Evolutionary conservation across 768 basidiomycete species (phyloP), one percentile per base, ranked within the genome.

Genomic region (Termitomyces sp.): DNA sequence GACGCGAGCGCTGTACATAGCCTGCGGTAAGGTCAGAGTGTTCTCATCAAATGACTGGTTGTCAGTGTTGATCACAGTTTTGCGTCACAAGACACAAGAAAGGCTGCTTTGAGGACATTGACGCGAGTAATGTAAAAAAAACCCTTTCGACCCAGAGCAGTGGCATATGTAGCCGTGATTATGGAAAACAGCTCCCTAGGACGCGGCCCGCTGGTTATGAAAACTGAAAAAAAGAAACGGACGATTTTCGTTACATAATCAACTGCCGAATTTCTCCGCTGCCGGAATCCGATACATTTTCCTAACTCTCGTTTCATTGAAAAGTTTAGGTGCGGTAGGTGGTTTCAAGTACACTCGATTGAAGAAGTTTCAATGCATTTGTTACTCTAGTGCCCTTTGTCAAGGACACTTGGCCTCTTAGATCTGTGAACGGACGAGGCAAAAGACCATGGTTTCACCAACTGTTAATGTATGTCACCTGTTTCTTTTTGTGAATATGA

Each of bases 381-480:
- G 0, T 29, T 53, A 12, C 7, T 53, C 2, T 24, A 63, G 59
- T 51, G 45, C 48, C 33, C 45, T 34, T 51, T 59, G 26, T 52
- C 54, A 60, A 65, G 67, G 65, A 56, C 64, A 56, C 59, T 58
- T 64, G 65, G 55, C 60, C 65, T 58, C 68, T 63, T 63, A 65
- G 59, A 68, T 59, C 64, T 60, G 48, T 65, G 63, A 62, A 61
- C 62, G 61, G 72, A 70, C 37, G 51, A 65, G 65, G 65, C 64
- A 70, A 68, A n/a, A 60, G 63, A 66, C 60, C 64, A 90, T 90
- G 88, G 83, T 77, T 66, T 89, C 88, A 64, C 72, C 86, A 67
- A 90, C 88, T 62, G 77, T 90, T 68, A 90, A 89, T 72, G 88
- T 90, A 75, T 65, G 87, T 76, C 51, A 46, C 51, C 28, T 26